These are phyloP conservation scores for Bremia lactucae DNA, from an alignment of 352 stramenopile species.

Conservation along the genomic window DNA sequence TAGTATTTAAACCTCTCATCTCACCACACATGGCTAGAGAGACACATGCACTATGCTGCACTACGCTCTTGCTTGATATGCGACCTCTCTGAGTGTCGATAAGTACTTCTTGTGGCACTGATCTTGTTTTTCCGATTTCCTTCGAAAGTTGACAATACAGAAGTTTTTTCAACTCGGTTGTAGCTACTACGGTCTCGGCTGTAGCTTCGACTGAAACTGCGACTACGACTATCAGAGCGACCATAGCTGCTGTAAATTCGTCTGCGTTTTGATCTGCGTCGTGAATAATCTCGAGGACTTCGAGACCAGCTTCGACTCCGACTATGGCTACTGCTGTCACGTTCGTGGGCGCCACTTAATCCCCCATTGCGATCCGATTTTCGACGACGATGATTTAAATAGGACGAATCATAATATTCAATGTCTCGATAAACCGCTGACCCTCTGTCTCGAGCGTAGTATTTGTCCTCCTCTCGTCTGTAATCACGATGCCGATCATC, in stretches of 20 bases:
- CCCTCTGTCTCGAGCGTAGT: constrained; percentile 12
- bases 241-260: constrained; percentile 25
- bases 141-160: constrained; percentile 10
- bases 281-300: constrained; percentile 20
- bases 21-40: constrained; percentile 4
- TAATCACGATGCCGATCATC: constrained; percentile 22
- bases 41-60: constrained; percentile 7
- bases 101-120: not conserved
- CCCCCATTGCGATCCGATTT: constrained; percentile 12
- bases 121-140: constrained; percentile 13
- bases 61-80: constrained; percentile 28
- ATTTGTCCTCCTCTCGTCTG: constrained; percentile 19
- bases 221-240: constrained; percentile 27
- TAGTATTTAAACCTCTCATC: constrained; percentile 1
- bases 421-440: constrained; percentile 11
- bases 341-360: constrained; percentile 8
- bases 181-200: constrained; percentile 24
- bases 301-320: constrained; percentile 26
- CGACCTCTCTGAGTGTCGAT: constrained; percentile 11
- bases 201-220: constrained; percentile 34
- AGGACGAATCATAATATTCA: constrained; percentile 25
- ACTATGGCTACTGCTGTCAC: constrained; percentile 27
- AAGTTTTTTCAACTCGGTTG: constrained; percentile 16
- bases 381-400: constrained; percentile 24
- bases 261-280: constrained; percentile 28